Conservation (phyloP, 176 grass and related monocot genomes). For the Triticum timopheevii region DNA sequence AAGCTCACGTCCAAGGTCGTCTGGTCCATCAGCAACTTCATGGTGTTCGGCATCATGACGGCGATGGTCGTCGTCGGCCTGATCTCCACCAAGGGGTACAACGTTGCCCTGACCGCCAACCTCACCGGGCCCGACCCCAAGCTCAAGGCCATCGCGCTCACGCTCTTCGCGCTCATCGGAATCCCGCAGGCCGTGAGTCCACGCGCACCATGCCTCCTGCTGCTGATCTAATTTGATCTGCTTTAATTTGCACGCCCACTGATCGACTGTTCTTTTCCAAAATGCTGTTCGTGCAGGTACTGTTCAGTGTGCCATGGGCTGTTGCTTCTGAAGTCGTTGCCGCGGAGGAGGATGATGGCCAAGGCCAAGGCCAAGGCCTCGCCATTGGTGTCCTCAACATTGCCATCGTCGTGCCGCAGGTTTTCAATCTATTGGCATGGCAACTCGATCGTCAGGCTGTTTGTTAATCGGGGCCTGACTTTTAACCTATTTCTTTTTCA, state of each 20-base stretch:
- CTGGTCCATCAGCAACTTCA: conserved; percentile 49
- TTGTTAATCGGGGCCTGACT: background rate
- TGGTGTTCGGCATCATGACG: conserved; percentile 33
- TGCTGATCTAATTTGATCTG: no score
- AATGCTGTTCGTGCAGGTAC: conserved; percentile 29
- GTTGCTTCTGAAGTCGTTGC: conserved; percentile 55
- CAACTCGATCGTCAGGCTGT: background rate
- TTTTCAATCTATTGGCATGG: background rate
- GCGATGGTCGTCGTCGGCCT: conserved; percentile 30
- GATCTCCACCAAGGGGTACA: conserved; percentile 46
- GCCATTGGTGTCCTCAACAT: conserved; percentile 58
- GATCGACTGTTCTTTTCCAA: background rate
- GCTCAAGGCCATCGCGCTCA: conserved; percentile 24
- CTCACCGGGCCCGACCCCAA: conserved; percentile 26
- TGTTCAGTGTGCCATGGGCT: conserved; percentile 50
- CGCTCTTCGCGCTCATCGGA: conserved; percentile 47
- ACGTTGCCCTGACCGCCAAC: background rate
- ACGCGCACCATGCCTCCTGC: no score
- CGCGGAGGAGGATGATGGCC: conserved; percentile 29
- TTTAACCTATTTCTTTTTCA: background rate
- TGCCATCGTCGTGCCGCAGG: conserved; percentile 52
- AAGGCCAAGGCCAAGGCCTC: conserved; percentile 54
- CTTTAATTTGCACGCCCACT: background rate
- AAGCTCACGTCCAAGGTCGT: conserved; percentile 51
- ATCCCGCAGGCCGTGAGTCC: conserved; percentile 46